Conservation (phyloP, 257 asterid genomes). For the Fraxinus pennsylvanica region DNA sequence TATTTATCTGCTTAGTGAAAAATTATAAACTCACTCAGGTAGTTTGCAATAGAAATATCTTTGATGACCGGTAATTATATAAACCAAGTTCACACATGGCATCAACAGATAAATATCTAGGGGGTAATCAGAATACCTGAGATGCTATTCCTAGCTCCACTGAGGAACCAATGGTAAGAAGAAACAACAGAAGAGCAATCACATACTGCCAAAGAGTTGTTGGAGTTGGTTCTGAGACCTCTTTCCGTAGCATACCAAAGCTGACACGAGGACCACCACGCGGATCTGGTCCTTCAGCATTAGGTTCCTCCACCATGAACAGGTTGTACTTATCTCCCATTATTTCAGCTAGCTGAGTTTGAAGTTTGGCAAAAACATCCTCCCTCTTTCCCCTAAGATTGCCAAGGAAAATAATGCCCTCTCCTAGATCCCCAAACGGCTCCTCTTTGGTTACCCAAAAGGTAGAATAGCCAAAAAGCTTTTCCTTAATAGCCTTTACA, state of each 20-base stretch:
- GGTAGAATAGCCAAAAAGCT: slow-evolving; percentile 90
- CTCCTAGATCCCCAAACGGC: slow-evolving; percentile 88
- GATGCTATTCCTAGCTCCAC: slow-evolving; percentile 92
- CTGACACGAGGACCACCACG: slow-evolving; percentile 99
- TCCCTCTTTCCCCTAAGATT: slow-evolving; percentile 89
- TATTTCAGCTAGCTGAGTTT: slow-evolving; percentile 62
- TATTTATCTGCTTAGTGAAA: slow-evolving; percentile 58
- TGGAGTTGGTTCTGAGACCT: slow-evolving; percentile 90
- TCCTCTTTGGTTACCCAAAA: slow-evolving; percentile 94
- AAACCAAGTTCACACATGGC: neutral
- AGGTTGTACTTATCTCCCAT: slow-evolving; percentile 89
- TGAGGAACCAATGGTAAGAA: slow-evolving; percentile 86
- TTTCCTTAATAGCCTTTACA: slow-evolving; percentile 74
- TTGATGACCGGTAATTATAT: slow-evolving; percentile 3
- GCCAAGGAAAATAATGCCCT: slow-evolving; percentile 88
- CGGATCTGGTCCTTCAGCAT: slow-evolving; percentile 85
- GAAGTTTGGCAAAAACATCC: slow-evolving; percentile 78
- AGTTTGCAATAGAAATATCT: slow-evolving; percentile 18
- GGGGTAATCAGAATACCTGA: slow-evolving; percentile 55
- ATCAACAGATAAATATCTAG: slow-evolving; percentile 13
- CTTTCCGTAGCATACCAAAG: slow-evolving; percentile 87
- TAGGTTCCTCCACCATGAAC: slow-evolving; percentile 96
- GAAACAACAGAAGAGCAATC: slow-evolving; percentile 76
- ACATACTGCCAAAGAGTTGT: slow-evolving; percentile 97
- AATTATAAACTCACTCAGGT: slow-evolving; percentile 22